Evolutionary conservation across 495 filamentous ascomycete genomes (phyloP), one percentile per base, ranked within the genome.

Genomic region (Pseudotulostoma volvatum): DNA sequence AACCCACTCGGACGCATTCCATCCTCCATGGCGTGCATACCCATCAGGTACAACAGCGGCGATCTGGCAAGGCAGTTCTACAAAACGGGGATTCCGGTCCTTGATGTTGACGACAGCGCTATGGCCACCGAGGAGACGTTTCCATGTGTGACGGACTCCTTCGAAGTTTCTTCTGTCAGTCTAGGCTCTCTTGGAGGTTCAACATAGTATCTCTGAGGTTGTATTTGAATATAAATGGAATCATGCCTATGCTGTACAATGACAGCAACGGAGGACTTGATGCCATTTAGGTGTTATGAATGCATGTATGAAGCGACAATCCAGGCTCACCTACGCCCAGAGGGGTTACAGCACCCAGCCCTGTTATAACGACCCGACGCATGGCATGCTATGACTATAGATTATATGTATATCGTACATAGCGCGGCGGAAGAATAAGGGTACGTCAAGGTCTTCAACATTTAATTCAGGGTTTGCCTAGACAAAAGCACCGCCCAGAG

Each of bases 311-410:
- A n/a, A n/a, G n/a, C n/a, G n/a, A n/a, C n/a, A n/a, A n/a, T n/a
- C n/a, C n/a, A 38, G 14, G 55, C 63, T 50, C 44, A 80, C 77
- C 87, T 30, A 93, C 73, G 38, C 81, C 88, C 15, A 97, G 67
- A 34, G 90, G 90, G 37, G 90, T 93, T 38, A 97, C 75, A 48
- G 84, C 83, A 31, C 90, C 90, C 37, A 97, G 67, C 52, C 90
- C 90, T 33, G 90, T 96, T 48, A 96, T 79, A 49, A 95, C 90
- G 48, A 96, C 90, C 47, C 84, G 77, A 59, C 87, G 79, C 88
- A 93, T 90, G 48, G 55, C 66, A 71, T 68, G 34, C 41, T 54
- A n/a, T n/a, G n/a, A n/a, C n/a, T n/a, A n/a, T n/a, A n/a, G n/a
- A n/a, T n/a, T n/a, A n/a, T n/a, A n/a, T n/a, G n/a, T n/a, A n/a